phyloP scores from a whole-genome alignment of 225 moss, liverwort and hornwort genomes.

The Lunularia cruciata region DNA sequence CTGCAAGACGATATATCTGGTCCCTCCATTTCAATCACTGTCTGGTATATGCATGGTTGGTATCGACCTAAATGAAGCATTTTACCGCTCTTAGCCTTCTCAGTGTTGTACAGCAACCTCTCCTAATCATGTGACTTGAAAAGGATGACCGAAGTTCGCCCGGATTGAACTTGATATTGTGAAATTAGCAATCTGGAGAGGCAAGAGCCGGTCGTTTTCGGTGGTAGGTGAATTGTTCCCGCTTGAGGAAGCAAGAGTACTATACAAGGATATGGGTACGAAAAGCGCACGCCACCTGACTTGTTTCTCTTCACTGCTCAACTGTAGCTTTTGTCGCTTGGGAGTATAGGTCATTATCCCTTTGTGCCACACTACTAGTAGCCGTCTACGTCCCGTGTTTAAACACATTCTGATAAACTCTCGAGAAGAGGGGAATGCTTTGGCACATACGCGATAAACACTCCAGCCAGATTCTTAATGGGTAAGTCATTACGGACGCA shows the following conservation, averaged over 20 bases:
- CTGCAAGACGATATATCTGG: not conserved
- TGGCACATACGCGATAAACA: no score
- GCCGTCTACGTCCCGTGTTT: no score
- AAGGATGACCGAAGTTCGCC: not conserved
- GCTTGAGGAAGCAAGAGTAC: not conserved
- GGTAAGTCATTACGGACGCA: no score
- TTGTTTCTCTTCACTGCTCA: not conserved
- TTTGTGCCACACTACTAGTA: no score
- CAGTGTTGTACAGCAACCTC: constrained; percentile 9
- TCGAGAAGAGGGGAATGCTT: no score
- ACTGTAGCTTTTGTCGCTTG: not conserved
- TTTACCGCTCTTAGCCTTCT: not conserved
- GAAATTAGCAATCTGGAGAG: not conserved
- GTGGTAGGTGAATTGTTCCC: no score
- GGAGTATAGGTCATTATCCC: not conserved
- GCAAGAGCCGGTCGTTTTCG: not conserved
- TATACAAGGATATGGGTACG: not conserved
- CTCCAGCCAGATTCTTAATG: no score
- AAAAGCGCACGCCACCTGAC: not conserved
- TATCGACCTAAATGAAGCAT: not conserved
- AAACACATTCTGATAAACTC: no score
- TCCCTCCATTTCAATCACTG: not conserved
- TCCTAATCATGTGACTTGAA: not conserved
- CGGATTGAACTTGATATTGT: not conserved
- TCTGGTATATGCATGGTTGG: not conserved